These are phyloP conservation scores for Silene uniflora DNA, from an alignment of 148 eudicot species.

Conservation along the genomic window DNA sequence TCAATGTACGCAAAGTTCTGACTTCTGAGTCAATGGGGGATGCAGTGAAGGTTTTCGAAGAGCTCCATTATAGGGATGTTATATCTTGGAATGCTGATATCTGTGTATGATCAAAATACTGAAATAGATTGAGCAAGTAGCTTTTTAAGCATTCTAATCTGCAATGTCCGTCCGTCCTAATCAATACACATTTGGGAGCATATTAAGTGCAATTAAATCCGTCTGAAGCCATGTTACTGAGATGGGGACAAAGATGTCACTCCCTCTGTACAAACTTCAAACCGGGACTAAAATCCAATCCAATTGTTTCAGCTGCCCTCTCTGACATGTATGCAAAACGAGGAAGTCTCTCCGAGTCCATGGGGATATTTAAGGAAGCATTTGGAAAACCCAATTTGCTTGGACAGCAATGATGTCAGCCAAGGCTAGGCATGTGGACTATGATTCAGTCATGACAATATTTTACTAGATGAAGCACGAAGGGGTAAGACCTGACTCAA, in stretches of 20 bases:
- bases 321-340: conserved; percentile 94
- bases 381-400: conserved; percentile 55
- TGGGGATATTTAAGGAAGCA: conserved; percentile 46
- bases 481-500: conserved; percentile 57
- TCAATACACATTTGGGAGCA: conserved; percentile 74
- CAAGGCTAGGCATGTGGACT: conserved; percentile 81
- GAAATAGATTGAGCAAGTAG: conserved; percentile 56
- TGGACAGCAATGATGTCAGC: conserved; percentile 97
- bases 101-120: conserved; percentile 72
- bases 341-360: conserved; percentile 73
- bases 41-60: conserved; percentile 56
- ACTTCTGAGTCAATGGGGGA: conserved; percentile 51
- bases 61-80: conserved; percentile 45
- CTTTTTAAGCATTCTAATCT: conserved; percentile 46
- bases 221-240: conserved; percentile 68
- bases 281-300: conserved; percentile 39
- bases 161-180: conserved; percentile 51
- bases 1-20: conserved; percentile 69
- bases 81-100: conserved; percentile 83
- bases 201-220: conserved; percentile 68
- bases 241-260: conserved; percentile 71
- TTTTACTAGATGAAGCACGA: conserved; percentile 56
- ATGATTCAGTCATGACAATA: conserved; percentile 58
- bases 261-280: conserved; percentile 49
- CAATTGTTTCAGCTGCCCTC: conserved; percentile 59